Evolutionary conservation across 2,329 filamentous ascomycete species (phyloP).

Genomic region (Aspergillus alliaceus): DNA sequence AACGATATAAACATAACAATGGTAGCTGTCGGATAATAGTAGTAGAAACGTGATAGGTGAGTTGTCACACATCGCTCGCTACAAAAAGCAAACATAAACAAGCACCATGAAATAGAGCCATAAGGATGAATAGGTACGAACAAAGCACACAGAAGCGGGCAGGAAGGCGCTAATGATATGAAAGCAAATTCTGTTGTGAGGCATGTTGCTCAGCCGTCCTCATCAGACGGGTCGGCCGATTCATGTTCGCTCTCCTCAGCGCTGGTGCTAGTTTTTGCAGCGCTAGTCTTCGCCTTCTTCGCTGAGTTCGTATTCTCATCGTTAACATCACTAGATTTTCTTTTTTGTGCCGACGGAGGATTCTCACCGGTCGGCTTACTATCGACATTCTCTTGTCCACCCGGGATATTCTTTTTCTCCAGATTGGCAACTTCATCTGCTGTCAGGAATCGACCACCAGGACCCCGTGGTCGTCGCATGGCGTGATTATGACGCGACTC

Average conservation of each 20-base stretch:
- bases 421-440: slow-evolving; percentile 93
- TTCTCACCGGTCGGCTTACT: slow-evolving; percentile 34
- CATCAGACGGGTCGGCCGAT: slow-evolving; percentile 47
- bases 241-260: slow-evolving; percentile 56
- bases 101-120: slow-evolving; percentile 32
- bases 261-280: slow-evolving; percentile 44
- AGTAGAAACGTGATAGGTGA: slow-evolving; percentile 17
- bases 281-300: slow-evolving; percentile 53
- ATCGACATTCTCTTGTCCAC: slow-evolving; percentile 36
- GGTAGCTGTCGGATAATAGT: slow-evolving; percentile 12
- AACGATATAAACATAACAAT: slow-evolving; percentile 29
- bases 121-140: slow-evolving; percentile 23
- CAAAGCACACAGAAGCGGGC: slow-evolving; percentile 7
- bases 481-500: slow-evolving; percentile 98
- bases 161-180: not conserved
- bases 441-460: slow-evolving; percentile 91
- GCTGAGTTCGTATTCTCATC: slow-evolving; percentile 42
- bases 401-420: slow-evolving; percentile 61
- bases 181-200: not conserved
- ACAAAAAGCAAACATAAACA: slow-evolving; percentile 16
- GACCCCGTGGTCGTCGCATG: slow-evolving; percentile 91
- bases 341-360: slow-evolving; percentile 45
- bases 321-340: slow-evolving; percentile 50
- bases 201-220: slow-evolving; percentile 44
- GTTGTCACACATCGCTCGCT: slow-evolving; percentile 38